phyloP scores from a whole-genome alignment of 495 filamentous ascomycete species.

The Xylaria cubensis region DNA sequence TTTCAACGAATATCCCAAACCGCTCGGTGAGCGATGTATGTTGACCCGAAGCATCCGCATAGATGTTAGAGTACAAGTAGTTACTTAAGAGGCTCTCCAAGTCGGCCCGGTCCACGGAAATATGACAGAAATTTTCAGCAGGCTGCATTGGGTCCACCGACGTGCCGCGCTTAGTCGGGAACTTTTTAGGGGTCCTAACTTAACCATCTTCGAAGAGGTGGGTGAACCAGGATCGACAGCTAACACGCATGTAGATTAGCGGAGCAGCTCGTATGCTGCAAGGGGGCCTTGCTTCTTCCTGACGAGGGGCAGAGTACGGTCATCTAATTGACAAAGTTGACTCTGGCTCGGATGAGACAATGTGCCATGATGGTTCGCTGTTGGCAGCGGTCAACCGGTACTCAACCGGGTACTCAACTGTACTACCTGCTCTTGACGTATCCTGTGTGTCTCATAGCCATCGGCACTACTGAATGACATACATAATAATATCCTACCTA shows the following conservation, averaged over 20 bases:
- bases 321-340: neutral
- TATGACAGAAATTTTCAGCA: slow-evolving; percentile 12
- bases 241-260: slow-evolving; percentile 19
- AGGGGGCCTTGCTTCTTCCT: slow-evolving; percentile 13
- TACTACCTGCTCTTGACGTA: neutral
- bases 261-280: slow-evolving; percentile 27
- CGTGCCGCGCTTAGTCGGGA: neutral
- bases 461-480: neutral
- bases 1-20: neutral
- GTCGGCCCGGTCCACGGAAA: slow-evolving; percentile 22
- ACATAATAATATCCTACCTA: neutral
- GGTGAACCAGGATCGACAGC: slow-evolving; percentile 15
- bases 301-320: neutral
- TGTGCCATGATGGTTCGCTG: neutral
- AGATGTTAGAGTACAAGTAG: neutral
- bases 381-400: neutral
- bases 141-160: neutral
- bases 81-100: slow-evolving; percentile 5
- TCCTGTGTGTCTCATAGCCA: neutral
- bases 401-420: neutral
- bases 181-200: slow-evolving; percentile 20
- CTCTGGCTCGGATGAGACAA: neutral
- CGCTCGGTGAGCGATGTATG: slow-evolving; percentile 24
- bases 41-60: slow-evolving; percentile 15
- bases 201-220: neutral